Evolutionary conservation across 768 basidiomycete genomes (phyloP), one percentile per base, ranked within the genome.

Genomic region (Pleurotus tuoliensis): DNA sequence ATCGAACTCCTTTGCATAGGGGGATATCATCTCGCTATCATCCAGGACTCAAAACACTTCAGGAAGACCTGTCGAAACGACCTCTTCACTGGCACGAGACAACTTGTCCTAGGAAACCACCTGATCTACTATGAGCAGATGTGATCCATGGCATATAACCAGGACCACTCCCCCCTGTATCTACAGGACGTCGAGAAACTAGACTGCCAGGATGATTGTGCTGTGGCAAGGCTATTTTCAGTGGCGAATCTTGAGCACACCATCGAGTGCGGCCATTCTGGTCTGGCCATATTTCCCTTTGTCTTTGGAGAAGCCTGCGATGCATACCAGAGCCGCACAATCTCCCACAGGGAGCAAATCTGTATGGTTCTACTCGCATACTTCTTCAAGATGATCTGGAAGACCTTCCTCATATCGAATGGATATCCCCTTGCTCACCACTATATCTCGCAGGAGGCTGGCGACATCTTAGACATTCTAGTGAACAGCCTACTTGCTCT

Each of bases 41-140:
- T 71, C n/a, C 74, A 75, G 54, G 73, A 75, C 48, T 66, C 70
- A 1, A 73, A 73, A 25, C 75, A 76, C 50, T 62, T 49, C 0
- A 57, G 67, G 12, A 76, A 76, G 52, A 76, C 72, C 0, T 51
- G 59, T 3, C 62, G 69, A 4, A 76, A 76, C 57, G 70, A 76
- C 24, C 30, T 72, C 0, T 71, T 67, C 56, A 65, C 68, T 0
- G 73, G 73, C 0, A 73, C 73, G 3, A 64, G 60, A 0, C 37
- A 64, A 0, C 58, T 71, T 0, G 52, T 58, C 1, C 24, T 73
- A 1, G 73, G 69, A 0, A 62, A 68, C 24, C 59, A 57, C 25
- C 6, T 50, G 8, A 40, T 56, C 1, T 24, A 54, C n/a, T 73
- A 66, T 50, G 30, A 43, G 3, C 60, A 63, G 20, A 50, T 69